Base-by-base conservation (phyloP, 768 basidiomycete genomes). In the Sporobolomyces pararoseus region DNA sequence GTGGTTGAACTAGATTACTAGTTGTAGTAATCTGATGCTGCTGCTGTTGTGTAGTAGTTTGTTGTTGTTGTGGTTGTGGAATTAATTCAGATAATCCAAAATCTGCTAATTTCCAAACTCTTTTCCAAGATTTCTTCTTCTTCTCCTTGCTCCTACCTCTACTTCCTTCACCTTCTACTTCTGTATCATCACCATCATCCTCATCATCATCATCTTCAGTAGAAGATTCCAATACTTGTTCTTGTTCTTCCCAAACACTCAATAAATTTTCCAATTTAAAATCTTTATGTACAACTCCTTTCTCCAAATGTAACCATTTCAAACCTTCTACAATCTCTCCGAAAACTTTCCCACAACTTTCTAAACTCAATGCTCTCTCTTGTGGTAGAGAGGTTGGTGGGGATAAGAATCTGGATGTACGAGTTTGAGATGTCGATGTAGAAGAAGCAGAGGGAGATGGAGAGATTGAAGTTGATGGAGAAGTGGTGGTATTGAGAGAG, bases 241-340 rank as follows among this genome's bases (percentile, higher is more conserved):
- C n/a, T n/a, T n/a, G n/a, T 35, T 27, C 61, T 3, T 85, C 86
- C 78, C 90, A 89, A 79, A 94, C 91, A 62, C 94, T 87, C 50
- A 98, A 85, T 57, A 98, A 86, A 81, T 99, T 99, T 81, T 98
- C 96, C 68, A 96, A 85, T 82, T 99, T 99, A 79, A 99, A 82
- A 81, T 99, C 96, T 75, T 92, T 85, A 81, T 99, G 95, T 63
- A 94, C 88, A 75, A 88, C 85, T 12, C 84, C 80, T 32, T 86
- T 88, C 49, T 85, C 84, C 67, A 88, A 85, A 79, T 95, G 91
- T 77, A 95, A 80, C 80, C 93, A 93, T 61, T 86, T 84, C 77
- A 93, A 80, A 25, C 89, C 91, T 63, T 88, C 82, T 59, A 90
- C 89, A 74, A 94, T 84, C 82, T 94, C 90, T 63, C 87, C 84